A percentile compares a stretch with the other conserved stretches of the same genome.
These are phyloP conservation scores for Trichoderma sp. DNA, from an alignment of 2,329 filamentous ascomycete species.

Conservation along the genomic window DNA sequence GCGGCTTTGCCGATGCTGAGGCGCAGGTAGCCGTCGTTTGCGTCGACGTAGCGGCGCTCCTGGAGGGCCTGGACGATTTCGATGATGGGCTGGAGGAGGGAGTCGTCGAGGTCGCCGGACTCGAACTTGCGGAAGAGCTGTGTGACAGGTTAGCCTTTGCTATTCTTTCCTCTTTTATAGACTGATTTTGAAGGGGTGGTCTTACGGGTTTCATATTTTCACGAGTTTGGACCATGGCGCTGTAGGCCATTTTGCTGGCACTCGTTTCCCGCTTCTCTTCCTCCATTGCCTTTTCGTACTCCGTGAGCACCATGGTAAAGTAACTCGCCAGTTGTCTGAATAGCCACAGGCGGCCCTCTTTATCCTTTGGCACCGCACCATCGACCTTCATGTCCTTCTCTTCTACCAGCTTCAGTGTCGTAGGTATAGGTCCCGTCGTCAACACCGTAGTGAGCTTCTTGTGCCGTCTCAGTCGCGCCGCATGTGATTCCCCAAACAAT, in stretches of 20 bases:
- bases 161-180: not conserved
- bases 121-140: constrained; percentile 86
- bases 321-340: constrained; percentile 89
- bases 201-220: constrained; percentile 78
- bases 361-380: constrained; percentile 59
- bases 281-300: constrained; percentile 80
- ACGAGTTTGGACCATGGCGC: constrained; percentile 81
- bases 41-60: constrained; percentile 87
- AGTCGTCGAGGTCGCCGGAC: constrained; percentile 72
- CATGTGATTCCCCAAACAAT: constrained; percentile 80
- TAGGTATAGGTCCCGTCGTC: constrained; percentile 80
- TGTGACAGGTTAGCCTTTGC: not conserved
- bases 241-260: constrained; percentile 77
- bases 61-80: constrained; percentile 93
- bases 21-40: constrained; percentile 90
- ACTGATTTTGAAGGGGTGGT: not conserved
- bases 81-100: constrained; percentile 75
- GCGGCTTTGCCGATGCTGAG: constrained; percentile 95
- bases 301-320: constrained; percentile 90
- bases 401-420: constrained; percentile 72
- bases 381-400: constrained; percentile 88
- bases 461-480: constrained; percentile 67
- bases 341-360: constrained; percentile 65
- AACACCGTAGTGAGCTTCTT: constrained; percentile 61
- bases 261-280: constrained; percentile 63